Evolutionary conservation across 176 grass and related monocot genomes (phyloP).

Genomic region (Pontederia crassipes): DNA sequence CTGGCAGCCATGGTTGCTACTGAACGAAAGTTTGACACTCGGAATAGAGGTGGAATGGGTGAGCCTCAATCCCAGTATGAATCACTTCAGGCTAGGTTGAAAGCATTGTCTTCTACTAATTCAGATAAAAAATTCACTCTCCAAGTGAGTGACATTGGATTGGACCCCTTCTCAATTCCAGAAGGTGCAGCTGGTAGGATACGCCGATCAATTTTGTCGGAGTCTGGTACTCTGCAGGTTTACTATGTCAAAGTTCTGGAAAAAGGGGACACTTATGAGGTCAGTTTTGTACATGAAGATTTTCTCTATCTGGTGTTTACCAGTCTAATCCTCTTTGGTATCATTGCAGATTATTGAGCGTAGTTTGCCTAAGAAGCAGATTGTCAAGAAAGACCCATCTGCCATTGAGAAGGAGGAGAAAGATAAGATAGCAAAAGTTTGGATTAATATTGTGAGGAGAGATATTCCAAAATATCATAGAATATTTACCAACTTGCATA

Average conservation of each 20-base stretch:
- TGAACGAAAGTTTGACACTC: constrained; percentile 42
- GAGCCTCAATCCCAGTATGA: constrained; percentile 69
- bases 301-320: neutral
- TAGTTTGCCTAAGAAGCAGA: constrained; percentile 94
- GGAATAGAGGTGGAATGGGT: constrained; percentile 55
- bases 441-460: constrained; percentile 55
- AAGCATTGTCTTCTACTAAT: constrained; percentile 22
- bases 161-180: constrained; percentile 83
- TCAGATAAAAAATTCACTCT: constrained; percentile 59
- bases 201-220: constrained; percentile 70
- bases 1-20: constrained; percentile 64
- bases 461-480: constrained; percentile 80
- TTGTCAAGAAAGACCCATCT: constrained; percentile 77
- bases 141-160: constrained; percentile 42
- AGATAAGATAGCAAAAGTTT: constrained; percentile 61
- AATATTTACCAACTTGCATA: constrained; percentile 57
- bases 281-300: constrained; percentile 32
- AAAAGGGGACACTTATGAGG: constrained; percentile 99
- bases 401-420: constrained; percentile 58
- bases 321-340: constrained; percentile 4
- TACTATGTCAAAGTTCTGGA: constrained; percentile 98
- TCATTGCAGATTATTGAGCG: constrained; percentile 92
- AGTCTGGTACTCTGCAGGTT: constrained; percentile 81
- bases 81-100: constrained; percentile 81
- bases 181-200: constrained; percentile 95